Conservation (phyloP, 106 monocot genomes). For the Allium fistulosum region DNA sequence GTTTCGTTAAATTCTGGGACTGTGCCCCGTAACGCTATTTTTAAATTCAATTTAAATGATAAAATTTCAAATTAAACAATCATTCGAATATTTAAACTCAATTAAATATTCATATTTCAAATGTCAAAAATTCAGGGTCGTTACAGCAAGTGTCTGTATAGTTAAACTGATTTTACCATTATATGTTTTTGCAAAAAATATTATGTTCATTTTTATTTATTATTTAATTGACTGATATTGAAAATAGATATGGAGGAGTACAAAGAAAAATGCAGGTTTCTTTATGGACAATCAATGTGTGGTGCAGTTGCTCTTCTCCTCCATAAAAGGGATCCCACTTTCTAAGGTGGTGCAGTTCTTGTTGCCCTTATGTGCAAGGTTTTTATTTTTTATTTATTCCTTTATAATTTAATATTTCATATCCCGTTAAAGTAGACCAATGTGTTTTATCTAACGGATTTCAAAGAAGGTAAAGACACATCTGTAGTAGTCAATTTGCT, state of each 20-base stretch:
- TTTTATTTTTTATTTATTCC: background rate
- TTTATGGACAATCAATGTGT: constrained; percentile 98
- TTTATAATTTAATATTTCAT: background rate
- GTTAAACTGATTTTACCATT: background rate
- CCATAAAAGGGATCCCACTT: constrained; percentile 61
- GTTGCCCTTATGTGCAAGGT: constrained; percentile 99
- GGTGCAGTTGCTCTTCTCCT: constrained; percentile 85
- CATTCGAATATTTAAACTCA: too few species aligned
- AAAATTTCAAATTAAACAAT: too few species aligned
- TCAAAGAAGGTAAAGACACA: constrained; percentile 96
- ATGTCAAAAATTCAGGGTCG: too few species aligned
- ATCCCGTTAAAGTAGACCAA: background rate
- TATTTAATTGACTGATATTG: background rate
- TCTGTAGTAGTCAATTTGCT: constrained; percentile 66
- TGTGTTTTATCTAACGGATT: constrained; percentile 29
- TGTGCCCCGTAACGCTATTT: too few species aligned
- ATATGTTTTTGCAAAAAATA: background rate
- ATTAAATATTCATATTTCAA: too few species aligned
- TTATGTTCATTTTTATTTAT: background rate
- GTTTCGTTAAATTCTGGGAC: too few species aligned
- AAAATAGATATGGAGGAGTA: constrained; percentile 41
- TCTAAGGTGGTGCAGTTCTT: constrained; percentile 88
- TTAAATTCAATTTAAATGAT: too few species aligned
- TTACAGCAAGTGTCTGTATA: background rate
- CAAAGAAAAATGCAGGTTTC: constrained; percentile 59